phyloP scores from a whole-genome alignment of 176 grass and related monocot genomes.

The Typha latifolia region DNA sequence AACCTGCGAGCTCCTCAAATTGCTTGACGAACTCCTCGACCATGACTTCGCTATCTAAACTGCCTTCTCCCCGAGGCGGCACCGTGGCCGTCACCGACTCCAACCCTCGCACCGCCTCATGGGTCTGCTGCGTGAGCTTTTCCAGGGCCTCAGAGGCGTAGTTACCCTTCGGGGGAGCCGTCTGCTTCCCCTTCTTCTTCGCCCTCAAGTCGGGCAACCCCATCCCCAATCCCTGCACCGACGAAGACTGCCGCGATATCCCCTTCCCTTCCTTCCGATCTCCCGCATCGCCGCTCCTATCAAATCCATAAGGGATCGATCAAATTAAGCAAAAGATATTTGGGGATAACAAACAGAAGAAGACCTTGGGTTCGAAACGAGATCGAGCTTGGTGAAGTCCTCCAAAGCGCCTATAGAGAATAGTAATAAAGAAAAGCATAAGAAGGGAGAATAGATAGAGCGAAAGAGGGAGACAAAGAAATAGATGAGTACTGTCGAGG shows the following conservation, averaged over 20 bases:
- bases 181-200: slow-evolving; percentile 50
- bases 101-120: slow-evolving; percentile 69
- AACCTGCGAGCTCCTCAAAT: slow-evolving; percentile 87
- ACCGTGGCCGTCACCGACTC: slow-evolving; percentile 53
- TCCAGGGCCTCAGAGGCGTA: slow-evolving; percentile 88
- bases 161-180: slow-evolving; percentile 23
- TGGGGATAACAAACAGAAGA: neutral
- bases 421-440: slow-evolving; percentile 3
- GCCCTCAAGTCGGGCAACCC: slow-evolving; percentile 58
- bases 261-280: slow-evolving; percentile 3
- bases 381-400: slow-evolving; percentile 31
- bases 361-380: neutral
- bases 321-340: neutral
- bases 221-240: slow-evolving; percentile 50
- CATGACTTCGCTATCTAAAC: slow-evolving; percentile 64
- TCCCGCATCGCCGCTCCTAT: neutral
- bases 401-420: slow-evolving; percentile 30
- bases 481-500: slow-evolving; percentile 20
- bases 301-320: slow-evolving; percentile 8
- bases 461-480: neutral
- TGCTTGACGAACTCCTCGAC: slow-evolving; percentile 98
- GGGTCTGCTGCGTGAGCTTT: slow-evolving; percentile 77
- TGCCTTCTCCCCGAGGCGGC: slow-evolving; percentile 12
- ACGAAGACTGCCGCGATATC: neutral
- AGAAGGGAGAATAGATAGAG: neutral